Conservation (phyloP, 139 green algal genomes). For the Tetraselmis chui region DNA sequence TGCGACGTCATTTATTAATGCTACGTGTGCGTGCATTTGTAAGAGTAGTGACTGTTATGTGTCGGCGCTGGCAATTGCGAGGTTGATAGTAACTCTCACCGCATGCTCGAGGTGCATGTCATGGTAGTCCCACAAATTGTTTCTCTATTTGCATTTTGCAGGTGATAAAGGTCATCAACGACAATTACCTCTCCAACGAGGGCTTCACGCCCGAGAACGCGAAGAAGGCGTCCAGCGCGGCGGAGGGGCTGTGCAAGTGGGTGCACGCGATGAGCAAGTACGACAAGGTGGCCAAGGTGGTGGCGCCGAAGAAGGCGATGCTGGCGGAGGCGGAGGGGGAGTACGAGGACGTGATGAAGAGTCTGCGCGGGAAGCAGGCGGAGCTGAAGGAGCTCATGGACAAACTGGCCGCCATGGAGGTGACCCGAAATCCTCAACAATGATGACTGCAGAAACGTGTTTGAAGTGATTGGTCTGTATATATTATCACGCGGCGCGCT, state of each 20-base stretch:
- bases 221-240: conserved; percentile 61
- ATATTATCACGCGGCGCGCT: too few relatives aligned
- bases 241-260: conserved; percentile 81
- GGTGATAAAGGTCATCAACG: conserved; percentile 56
- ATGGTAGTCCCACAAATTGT: too few relatives aligned
- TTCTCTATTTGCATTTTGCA: too few relatives aligned
- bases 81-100: too few relatives aligned
- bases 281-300: conserved; percentile 53
- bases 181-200: conserved; percentile 53
- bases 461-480: too few relatives aligned
- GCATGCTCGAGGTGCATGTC: too few relatives aligned
- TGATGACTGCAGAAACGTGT: too few relatives aligned
- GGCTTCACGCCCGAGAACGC: conserved; percentile 68
- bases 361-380: conserved; percentile 54
- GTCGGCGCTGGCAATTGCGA: too few relatives aligned
- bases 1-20: too few relatives aligned
- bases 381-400: conserved; percentile 52
- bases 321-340: conserved; percentile 43
- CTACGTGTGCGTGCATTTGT: too few relatives aligned
- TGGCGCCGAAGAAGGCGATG: conserved; percentile 53
- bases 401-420: conserved; percentile 48
- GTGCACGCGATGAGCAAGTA: conserved; percentile 74
- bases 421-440: too few relatives aligned
- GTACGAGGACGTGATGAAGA: conserved; percentile 40
- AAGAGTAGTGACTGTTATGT: too few relatives aligned